Base-by-base conservation (phyloP, 2,329 filamentous ascomycete species). In the Gaeumannomyces sp. region DNA sequence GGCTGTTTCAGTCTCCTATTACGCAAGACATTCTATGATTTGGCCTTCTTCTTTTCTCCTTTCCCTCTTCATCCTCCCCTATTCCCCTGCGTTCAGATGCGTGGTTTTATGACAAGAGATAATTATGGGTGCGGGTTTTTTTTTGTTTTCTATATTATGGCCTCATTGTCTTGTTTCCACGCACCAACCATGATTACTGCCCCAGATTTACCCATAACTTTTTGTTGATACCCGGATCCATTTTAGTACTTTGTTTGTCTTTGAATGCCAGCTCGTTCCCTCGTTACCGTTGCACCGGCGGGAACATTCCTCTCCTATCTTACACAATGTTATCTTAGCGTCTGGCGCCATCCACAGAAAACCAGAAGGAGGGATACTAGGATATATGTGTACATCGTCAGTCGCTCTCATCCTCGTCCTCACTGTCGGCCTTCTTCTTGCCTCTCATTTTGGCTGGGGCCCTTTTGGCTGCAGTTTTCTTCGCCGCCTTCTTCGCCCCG, bases 401-500 rank as follows among this genome's bases (percentile, higher is more conserved):
- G 14, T 61, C 28, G n/a, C 61, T 63, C 22, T 67, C 67, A 2
- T 65, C 59, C 59, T 63, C 28, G 50, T 67, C 65, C 35, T 29
- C 59, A 29, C 70, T 67, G n/a, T 67, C 61, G 33, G 13, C 76
- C 73, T 59, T 76, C 74, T 56, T 73, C 70, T 29, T 62, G 67
- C 65, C 66, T 70, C 74, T 76, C 68, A 74, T 75, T 69, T 70
- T 72, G 27, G 66, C 68, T n/a, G 72, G 73, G 50, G 29, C 58
- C 61, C 56, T 63, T 69, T 16, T 22, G 38, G 35, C 33, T 10
- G 31, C 11, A 19, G 28, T 25, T 74, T 73, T 16, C 65, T 76
- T 78, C 60, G 77, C 76, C 19, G 66, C 71, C 69, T 76, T 75
- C 71, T 80, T 84, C 31, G 80, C 79, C 65, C 83, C 84, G 72